A percentile compares a stretch with the other conserved stretches of the same genome.
Conservation (phyloP, 164 flowering plant species). For the Echeveria elegans region DNA sequence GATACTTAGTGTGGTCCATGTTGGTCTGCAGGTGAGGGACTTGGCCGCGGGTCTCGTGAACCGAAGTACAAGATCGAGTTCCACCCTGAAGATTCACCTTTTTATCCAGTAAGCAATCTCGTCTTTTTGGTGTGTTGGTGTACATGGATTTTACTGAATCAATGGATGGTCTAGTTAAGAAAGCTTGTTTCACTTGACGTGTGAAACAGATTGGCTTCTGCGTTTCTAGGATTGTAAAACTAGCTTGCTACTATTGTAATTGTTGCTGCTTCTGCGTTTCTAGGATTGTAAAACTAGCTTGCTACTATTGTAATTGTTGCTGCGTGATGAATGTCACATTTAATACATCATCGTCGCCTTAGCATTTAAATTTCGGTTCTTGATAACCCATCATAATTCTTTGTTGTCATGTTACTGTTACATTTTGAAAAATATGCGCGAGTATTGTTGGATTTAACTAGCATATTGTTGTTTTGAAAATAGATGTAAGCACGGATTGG, state of each 20-base stretch:
- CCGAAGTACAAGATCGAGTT: constrained; percentile 73
- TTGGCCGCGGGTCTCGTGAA: constrained; percentile 68
- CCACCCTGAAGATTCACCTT: constrained; percentile 67
- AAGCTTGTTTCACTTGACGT: background rate
- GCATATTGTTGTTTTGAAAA: background rate
- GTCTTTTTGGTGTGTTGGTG: no score
- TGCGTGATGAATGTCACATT: background rate
- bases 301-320: background rate
- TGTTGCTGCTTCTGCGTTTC: background rate
- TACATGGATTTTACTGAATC: background rate
- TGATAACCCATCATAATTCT: background rate
- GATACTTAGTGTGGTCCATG: background rate
- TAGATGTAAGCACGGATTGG: background rate
- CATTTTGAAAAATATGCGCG: background rate
- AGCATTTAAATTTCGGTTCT: background rate
- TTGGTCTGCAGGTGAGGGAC: constrained; percentile 45
- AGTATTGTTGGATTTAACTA: background rate
- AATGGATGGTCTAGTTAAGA: background rate
- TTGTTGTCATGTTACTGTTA: background rate
- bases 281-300: background rate
- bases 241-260: background rate
- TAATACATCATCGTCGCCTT: background rate
- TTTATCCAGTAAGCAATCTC: constrained; percentile 55
- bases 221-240: background rate
- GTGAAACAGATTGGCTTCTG: background rate